Conservation (phyloP, 1,139 yeast species). For the Hyphopichia burtonii region DNA sequence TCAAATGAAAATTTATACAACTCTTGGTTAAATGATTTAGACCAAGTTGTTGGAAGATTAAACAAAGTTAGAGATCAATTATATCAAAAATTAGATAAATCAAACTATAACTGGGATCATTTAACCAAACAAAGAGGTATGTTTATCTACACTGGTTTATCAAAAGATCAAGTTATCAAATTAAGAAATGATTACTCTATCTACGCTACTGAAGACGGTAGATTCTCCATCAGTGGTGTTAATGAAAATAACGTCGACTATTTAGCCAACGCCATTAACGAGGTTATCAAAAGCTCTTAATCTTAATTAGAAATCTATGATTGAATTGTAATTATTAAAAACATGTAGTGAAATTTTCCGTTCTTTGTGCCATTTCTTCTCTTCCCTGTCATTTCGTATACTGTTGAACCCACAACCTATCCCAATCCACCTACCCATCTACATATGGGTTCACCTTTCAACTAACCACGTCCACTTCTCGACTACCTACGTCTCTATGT, state of each 20-base stretch:
- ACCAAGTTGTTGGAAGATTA: constrained; percentile 75
- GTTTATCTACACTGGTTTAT: constrained; percentile 91
- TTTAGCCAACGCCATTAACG: constrained; percentile 73
- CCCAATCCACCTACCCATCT: no score
- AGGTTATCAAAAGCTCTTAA: constrained; percentile 37
- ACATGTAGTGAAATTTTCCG: no score
- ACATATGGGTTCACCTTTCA: no score
- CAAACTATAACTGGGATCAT: constrained; percentile 78
- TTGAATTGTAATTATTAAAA: no score
- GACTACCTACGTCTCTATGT: no score
- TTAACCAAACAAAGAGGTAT: constrained; percentile 89
- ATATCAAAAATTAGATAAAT: constrained; percentile 53
- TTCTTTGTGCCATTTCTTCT: no score
- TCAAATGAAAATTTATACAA: constrained; percentile 57
- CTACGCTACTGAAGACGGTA: constrained; percentile 85
- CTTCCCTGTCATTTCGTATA: no score
- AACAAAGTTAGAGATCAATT: constrained; percentile 69
- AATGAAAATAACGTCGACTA: constrained; percentile 78
- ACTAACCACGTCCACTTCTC: no score
- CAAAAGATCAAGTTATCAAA: constrained; percentile 63
- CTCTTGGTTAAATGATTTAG: constrained; percentile 80
- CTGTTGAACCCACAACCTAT: no score
- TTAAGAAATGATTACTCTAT: constrained; percentile 73
- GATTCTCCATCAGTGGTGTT: constrained; percentile 90
- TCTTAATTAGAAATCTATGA: no score